A percentile compares a stretch with the other conserved stretches of the same genome.
These are phyloP conservation scores for Pseudoturritis turrita DNA, from an alignment of 345 rosid genomes.

Conservation along the genomic window DNA sequence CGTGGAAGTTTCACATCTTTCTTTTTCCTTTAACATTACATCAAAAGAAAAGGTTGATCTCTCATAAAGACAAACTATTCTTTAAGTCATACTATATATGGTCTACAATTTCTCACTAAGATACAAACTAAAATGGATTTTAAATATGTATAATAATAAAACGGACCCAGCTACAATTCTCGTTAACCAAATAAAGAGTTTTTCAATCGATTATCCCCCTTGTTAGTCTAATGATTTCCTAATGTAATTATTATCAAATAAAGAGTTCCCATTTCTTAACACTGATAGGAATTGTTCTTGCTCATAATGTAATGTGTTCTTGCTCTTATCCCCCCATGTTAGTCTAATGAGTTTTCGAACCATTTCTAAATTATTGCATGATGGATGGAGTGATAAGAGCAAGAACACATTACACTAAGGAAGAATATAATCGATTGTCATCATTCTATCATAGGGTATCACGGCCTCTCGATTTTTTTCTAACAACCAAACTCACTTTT, in stretches of 20 bases:
- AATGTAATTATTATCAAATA: no score
- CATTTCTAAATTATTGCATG: no score
- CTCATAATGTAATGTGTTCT: no score
- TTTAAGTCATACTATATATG: not conserved
- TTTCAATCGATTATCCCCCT: not conserved
- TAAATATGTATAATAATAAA: not conserved
- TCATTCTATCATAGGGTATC: no score
- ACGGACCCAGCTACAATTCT: not conserved
- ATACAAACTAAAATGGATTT: not conserved
- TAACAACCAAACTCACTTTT: no score
- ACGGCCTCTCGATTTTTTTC: no score
- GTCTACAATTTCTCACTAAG: not conserved
- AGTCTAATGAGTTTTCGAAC: no score
- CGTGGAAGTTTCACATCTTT: not conserved
- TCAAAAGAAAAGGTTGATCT: not conserved
- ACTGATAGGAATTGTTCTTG: no score
- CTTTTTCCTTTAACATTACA: not conserved
- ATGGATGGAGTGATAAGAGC: not conserved
- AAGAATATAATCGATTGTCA: not conserved
- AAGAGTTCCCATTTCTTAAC: no score
- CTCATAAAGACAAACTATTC: conserved; percentile 1
- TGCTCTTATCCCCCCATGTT: no score
- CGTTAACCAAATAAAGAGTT: not conserved
- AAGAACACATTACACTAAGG: not conserved
- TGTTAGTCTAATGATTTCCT: no score